Evolutionary conservation across 768 basidiomycete species (phyloP).

Genomic region (Gloeopeniophorella convolvens): DNA sequence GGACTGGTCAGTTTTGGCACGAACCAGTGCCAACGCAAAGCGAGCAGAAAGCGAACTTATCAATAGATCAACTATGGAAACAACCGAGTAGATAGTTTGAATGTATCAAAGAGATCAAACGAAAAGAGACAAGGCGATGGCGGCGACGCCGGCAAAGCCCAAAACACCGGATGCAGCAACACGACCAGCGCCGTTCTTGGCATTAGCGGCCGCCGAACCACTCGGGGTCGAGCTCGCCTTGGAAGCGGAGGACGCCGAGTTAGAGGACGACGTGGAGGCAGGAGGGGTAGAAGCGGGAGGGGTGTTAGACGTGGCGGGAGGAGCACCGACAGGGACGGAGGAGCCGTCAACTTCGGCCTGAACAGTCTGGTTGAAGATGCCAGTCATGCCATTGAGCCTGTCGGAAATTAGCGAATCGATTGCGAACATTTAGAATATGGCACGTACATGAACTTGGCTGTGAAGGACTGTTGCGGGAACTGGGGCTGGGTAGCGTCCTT

Average conservation of each 20-base stretch:
- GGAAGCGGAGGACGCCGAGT: slow-evolving; percentile 13
- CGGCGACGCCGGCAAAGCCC: slow-evolving; percentile 19
- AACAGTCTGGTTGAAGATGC: slow-evolving; percentile 52
- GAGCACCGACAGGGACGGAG: slow-evolving; percentile 28
- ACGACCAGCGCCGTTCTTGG: slow-evolving; percentile 17
- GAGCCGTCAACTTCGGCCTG: slow-evolving; percentile 56
- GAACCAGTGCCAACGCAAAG: neutral
- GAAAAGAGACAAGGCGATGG: slow-evolving; percentile 15
- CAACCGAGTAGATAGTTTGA: neutral
- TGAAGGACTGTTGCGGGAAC: slow-evolving; percentile 65
- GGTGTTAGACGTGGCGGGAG: slow-evolving; percentile 22
- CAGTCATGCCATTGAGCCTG: slow-evolving; percentile 66
- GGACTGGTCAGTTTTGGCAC: slow-evolving; percentile 3
- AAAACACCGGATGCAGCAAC: slow-evolving; percentile 17
- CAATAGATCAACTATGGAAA: neutral
- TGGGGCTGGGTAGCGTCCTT: slow-evolving; percentile 47
- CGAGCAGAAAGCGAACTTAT: neutral
- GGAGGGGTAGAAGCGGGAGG: slow-evolving; percentile 16
- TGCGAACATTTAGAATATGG: neutral
- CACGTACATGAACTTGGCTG: slow-evolving; percentile 68
- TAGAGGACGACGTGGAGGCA: slow-evolving; percentile 6
- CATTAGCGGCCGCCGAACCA: neutral
- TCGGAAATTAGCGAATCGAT: neutral
- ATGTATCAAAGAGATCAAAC: slow-evolving; percentile 1
- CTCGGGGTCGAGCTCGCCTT: slow-evolving; percentile 2